A percentile compares a stretch with the other conserved stretches of the same genome.
Conservation (phyloP, 2,329 filamentous ascomycete genomes). For the Apiospora sp. region DNA sequence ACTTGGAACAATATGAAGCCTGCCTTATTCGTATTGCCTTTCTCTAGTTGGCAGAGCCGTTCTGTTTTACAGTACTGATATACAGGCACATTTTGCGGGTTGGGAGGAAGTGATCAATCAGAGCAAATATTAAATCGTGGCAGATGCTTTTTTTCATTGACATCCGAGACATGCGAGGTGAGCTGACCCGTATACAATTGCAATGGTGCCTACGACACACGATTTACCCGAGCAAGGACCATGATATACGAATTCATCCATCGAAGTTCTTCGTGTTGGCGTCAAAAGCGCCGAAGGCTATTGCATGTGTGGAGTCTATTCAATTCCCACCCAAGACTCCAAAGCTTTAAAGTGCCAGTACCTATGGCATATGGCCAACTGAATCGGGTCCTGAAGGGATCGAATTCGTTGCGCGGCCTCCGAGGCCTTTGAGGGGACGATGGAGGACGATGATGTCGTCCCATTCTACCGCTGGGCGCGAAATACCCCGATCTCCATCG, state of each 20-base stretch:
- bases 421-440: neutral
- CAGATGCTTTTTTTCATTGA: neutral
- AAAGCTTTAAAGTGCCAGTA: neutral
- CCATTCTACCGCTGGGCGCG: neutral
- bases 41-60: neutral
- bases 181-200: neutral
- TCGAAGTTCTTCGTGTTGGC: neutral
- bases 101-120: neutral
- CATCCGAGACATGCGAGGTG: neutral
- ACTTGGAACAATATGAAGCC: neutral
- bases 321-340: neutral
- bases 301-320: neutral
- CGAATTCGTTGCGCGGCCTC: constrained; percentile 2
- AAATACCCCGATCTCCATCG: neutral
- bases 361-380: neutral
- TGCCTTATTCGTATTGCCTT: neutral
- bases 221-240: neutral
- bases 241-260: too few relatives aligned
- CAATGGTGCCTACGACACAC: neutral
- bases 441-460: neutral
- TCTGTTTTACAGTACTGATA: neutral
- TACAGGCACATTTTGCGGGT: neutral
- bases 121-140: neutral
- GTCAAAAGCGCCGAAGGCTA: neutral
- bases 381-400: neutral